Conservation (phyloP, 495 filamentous ascomycete species). For the Acidomyces sp. region DNA sequence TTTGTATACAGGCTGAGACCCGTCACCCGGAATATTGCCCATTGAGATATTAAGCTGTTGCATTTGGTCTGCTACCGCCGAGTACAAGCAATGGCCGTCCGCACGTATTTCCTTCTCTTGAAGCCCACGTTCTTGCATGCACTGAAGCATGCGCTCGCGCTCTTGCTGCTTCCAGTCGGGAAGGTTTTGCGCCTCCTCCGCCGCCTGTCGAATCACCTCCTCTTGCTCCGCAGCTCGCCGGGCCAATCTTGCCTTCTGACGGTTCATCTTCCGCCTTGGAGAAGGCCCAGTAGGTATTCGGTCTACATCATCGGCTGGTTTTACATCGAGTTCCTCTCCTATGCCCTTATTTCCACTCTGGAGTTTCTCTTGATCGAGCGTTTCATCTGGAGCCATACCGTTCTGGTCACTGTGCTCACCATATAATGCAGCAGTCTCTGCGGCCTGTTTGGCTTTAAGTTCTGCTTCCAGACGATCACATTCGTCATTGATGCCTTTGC, state of each 20-base stretch:
- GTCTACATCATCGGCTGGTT: conserved; percentile 8
- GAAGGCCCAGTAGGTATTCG: neutral
- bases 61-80: conserved; percentile 79
- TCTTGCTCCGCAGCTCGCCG: conserved; percentile 74
- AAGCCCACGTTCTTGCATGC: conserved; percentile 48
- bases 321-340: conserved; percentile 5
- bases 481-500: conserved; percentile 67
- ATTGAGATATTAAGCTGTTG: conserved; percentile 29
- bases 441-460: conserved; percentile 30
- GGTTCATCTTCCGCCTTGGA: conserved; percentile 60
- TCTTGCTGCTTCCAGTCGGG: conserved; percentile 65
- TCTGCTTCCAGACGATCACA: conserved; percentile 28
- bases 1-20: conserved; percentile 31
- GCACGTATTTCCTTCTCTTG: conserved; percentile 69
- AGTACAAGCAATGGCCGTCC: conserved; percentile 94
- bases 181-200: conserved; percentile 58
- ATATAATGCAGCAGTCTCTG: conserved; percentile 49
- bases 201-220: conserved; percentile 50
- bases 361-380: conserved; percentile 9
- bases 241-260: conserved; percentile 81
- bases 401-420: conserved; percentile 24
- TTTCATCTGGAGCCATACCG: conserved; percentile 13
- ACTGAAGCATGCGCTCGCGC: conserved; percentile 49
- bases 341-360: too few species aligned
- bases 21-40: conserved; percentile 34